phyloP scores from a whole-genome alignment of 306 rosid species.

The Arachis hypogaea region DNA sequence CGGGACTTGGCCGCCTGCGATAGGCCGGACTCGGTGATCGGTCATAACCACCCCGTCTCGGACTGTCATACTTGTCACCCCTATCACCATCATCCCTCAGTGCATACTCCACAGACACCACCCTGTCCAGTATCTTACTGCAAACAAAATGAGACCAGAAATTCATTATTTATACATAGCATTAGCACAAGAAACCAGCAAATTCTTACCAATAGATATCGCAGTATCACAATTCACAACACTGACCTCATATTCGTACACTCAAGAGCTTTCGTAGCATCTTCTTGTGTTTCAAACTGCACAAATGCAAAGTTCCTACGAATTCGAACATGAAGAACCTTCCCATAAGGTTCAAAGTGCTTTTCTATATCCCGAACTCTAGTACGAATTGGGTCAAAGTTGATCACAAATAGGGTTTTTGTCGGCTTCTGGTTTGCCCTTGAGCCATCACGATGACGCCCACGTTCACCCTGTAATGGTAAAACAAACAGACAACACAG shows the following conservation, averaged over 20 bases:
- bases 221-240: background rate
- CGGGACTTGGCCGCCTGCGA: constrained; percentile 88
- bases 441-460: constrained; percentile 79
- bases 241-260: constrained; percentile 69
- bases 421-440: constrained; percentile 90
- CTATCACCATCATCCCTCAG: constrained; percentile 88
- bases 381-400: constrained; percentile 81
- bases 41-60: constrained; percentile 72
- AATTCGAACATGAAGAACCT: constrained; percentile 79
- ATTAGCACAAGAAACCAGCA: background rate
- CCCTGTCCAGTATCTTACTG: constrained; percentile 92
- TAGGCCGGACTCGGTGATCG: constrained; percentile 80
- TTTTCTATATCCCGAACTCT: constrained; percentile 82
- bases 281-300: constrained; percentile 94
- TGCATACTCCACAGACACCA: constrained; percentile 97
- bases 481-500: background rate
- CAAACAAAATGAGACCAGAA: constrained; percentile 30
- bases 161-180: background rate
- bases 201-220: background rate
- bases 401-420: constrained; percentile 84
- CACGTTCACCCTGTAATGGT: constrained; percentile 79
- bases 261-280: constrained; percentile 91
- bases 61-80: constrained; percentile 68
- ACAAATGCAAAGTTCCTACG: constrained; percentile 94
- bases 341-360: constrained; percentile 90